Conservation (phyloP, 352 stramenopile genomes). For the Globisporangium ultimum region DNA sequence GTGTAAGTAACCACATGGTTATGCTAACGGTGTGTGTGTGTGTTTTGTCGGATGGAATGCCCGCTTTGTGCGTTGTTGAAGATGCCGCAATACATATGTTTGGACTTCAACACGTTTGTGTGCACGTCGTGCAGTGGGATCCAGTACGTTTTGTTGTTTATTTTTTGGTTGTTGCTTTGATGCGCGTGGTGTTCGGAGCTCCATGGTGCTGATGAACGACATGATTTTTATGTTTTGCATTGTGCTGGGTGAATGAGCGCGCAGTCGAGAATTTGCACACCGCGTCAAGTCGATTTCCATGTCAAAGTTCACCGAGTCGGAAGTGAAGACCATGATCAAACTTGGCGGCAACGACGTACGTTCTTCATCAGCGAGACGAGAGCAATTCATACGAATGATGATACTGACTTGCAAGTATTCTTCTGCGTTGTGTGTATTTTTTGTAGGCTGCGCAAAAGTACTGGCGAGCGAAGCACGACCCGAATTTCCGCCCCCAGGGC, state of each 20-base stretch:
- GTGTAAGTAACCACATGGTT: too few relatives aligned
- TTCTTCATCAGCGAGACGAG: background rate
- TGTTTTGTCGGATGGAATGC: constrained; percentile 1
- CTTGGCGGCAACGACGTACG: constrained; percentile 86
- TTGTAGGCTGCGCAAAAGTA: constrained; percentile 78
- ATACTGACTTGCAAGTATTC: background rate
- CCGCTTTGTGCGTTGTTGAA: constrained; percentile 13
- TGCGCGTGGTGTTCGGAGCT: too few relatives aligned
- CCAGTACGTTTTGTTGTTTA: constrained; percentile 55
- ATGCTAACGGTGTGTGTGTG: background rate
- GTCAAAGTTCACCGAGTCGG: constrained; percentile 91
- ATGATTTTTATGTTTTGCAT: background rate
- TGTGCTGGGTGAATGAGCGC: background rate
- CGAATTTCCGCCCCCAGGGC: constrained; percentile 70
- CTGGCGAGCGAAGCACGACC: constrained; percentile 80
- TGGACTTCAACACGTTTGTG: constrained; percentile 94
- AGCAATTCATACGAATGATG: too few relatives aligned
- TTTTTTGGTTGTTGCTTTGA: too few relatives aligned
- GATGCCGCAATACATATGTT: constrained; percentile 91
- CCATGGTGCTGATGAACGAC: background rate
- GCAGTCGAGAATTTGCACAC: constrained; percentile 89
- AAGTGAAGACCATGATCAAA: constrained; percentile 88
- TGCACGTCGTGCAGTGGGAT: constrained; percentile 93
- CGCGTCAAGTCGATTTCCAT: constrained; percentile 93
- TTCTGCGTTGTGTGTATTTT: background rate